Percentiles rank a stretch among this genome's conserved stretches.
Conservation (phyloP, 352 stramenopile species). For the Saprolegnia diclina region DNA sequence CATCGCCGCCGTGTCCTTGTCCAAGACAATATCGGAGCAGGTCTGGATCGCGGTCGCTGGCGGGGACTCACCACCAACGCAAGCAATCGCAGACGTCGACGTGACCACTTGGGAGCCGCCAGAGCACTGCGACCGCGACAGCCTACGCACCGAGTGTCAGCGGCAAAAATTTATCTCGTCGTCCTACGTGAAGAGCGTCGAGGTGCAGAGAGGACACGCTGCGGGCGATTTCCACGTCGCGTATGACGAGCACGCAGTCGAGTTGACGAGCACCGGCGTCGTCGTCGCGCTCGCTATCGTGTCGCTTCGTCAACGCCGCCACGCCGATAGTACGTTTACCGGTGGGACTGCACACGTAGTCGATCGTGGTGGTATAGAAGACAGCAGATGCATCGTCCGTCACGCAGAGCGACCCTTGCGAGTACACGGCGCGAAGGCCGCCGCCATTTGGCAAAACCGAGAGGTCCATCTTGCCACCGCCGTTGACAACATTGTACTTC, state of each 20-base stretch:
- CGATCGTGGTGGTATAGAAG: slow-evolving; percentile 18
- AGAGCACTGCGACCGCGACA: neutral
- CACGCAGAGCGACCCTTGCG: slow-evolving; percentile 8
- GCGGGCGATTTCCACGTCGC: slow-evolving; percentile 15
- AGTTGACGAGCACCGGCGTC: neutral
- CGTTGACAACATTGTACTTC: slow-evolving; percentile 23
- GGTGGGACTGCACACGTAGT: slow-evolving; percentile 17
- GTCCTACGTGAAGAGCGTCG: slow-evolving; percentile 13
- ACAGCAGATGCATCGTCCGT: neutral
- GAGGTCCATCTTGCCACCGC: slow-evolving; percentile 24
- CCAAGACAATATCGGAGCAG: slow-evolving; percentile 18
- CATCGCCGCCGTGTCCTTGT: slow-evolving; percentile 19
- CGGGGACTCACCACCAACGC: slow-evolving; percentile 3
- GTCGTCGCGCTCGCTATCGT: neutral
- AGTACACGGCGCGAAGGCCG: slow-evolving; percentile 20
- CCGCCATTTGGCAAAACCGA: neutral
- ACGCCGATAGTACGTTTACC: neutral
- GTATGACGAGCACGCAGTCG: neutral
- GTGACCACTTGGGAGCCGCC: slow-evolving; percentile 16
- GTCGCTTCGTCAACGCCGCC: too few relatives aligned
- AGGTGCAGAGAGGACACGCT: slow-evolving; percentile 16
- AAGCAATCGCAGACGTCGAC: neutral
- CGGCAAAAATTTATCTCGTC: neutral
- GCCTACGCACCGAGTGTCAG: neutral
- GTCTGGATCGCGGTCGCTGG: slow-evolving; percentile 4